Base-by-base conservation (phyloP, 2,329 filamentous ascomycete species). In the Pseudogymnoascus sp. region DNA sequence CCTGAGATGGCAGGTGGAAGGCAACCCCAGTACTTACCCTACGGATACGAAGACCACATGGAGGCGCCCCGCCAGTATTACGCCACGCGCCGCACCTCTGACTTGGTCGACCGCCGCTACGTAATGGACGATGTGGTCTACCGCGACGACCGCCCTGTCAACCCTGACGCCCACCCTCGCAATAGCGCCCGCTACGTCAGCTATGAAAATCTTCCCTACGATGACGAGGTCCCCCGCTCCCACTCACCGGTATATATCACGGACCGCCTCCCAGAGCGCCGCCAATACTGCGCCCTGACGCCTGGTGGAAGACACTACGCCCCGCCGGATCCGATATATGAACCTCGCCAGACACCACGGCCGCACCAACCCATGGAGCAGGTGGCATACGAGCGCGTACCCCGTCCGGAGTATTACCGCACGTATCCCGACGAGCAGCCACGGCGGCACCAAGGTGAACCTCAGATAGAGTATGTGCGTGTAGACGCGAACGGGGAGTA, bases 401-500 rank as follows among this genome's bases (percentile, higher is more conserved):
- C 68, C 62, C 69, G 67, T 13, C 72, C 72, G 50, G 75, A 74
- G 16, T 75, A 76, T 59, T 74, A 74, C 56, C 71, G 70, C 6
- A 68, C 70, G 16, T 75, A 74, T 62, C 69, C 68, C 31, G 72
- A 75, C 50, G 71, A 72, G 21, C 62, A 38, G 37, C 70, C 67
- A 53, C 69, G 65, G 26, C 65, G 67, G n/a, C 72, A 72, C 42
- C 65, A 69, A 4, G 69, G 71, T 50, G 67, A 73, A 37, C 47
- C 62, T 24, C 69, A 69, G 61, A 78, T 77, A 64, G 80, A 83
- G 67, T 72, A 81, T 10, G 74, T 83, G 35, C 76, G 78, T 40
- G 76, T 75, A 11, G 77, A 79, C 67, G 72, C 76, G 1, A 71
- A 76, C 19, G 79, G 80, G 10, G 75, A 79, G 59, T 82, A 81